Conservation (phyloP, 2,329 filamentous ascomycete genomes). For the Geoglossum cookeanum region DNA sequence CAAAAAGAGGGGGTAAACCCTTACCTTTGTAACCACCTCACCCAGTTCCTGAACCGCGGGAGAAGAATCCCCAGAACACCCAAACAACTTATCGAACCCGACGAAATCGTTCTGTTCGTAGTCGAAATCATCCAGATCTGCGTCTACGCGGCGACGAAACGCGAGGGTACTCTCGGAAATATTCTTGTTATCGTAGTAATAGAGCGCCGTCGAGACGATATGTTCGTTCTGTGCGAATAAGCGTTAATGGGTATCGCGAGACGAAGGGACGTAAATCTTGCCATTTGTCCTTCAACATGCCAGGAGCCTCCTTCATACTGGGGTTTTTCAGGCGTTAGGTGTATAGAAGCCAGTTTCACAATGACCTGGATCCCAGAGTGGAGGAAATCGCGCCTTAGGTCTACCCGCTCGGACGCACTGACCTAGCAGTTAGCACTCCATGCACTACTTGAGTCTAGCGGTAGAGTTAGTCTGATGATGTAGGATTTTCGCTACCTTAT, state of each 20-base stretch:
- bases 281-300: constrained; percentile 30
- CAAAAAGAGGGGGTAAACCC: too few species aligned
- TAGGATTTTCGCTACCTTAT: too few species aligned
- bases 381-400: constrained; percentile 18
- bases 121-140: constrained; percentile 14
- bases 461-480: too few species aligned
- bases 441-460: too few species aligned
- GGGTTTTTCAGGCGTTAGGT: constrained; percentile 38
- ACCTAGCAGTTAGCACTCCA: too few species aligned
- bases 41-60: constrained; percentile 27
- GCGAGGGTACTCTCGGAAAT: constrained; percentile 31
- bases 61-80: constrained; percentile 19
- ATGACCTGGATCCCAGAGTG: constrained; percentile 38
- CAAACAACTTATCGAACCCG: constrained; percentile 20
- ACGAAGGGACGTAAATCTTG: too few species aligned
- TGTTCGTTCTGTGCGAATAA: constrained; percentile 38
- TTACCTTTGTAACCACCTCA: too few species aligned
- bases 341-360: constrained; percentile 40
- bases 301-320: constrained; percentile 26
- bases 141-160: constrained; percentile 29
- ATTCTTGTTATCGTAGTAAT: constrained; percentile 43
- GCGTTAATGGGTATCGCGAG: background rate
- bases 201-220: constrained; percentile 42
- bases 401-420: constrained; percentile 3
- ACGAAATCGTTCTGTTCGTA: constrained; percentile 14